Base-by-base conservation (phyloP, 202 grass and related monocot genomes). In the Dendrocalamus latiflorus region DNA sequence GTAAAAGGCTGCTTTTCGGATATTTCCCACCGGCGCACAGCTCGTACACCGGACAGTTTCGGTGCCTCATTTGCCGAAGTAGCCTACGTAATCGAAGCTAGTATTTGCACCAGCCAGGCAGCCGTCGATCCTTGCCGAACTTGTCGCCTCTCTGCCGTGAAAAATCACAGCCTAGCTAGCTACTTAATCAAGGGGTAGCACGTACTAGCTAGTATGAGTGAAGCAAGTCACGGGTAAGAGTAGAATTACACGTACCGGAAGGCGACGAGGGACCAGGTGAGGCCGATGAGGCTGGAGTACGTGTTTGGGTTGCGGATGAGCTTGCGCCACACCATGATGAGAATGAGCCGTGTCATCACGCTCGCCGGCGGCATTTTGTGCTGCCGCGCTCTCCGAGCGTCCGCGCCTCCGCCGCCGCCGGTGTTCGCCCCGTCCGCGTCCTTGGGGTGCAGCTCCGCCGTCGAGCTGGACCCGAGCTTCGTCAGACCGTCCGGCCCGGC, bases 251-350 rank as follows among this genome's bases (percentile, higher is more conserved):
- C 82, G 53, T 87, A 97, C 95, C 95, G 85, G 89, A 95, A 99
- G 83, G 93, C 89, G 75, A 95, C 1, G 76, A 99, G 93, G 77
- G 96, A 99, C 96, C 96, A 99, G 72, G 82, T 36, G 56, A 99
- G 87, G 68, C 96, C 96, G 76, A 95, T 70, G 70, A 99, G 80
- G 80, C 96, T 99, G 65, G 96, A 95, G 72, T 99, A 99, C 45
- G 96, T 95, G 93, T 95, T 99, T 10, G 96, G 96, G 62, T 99
- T 99, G 68, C 96, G 90, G 51, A 95, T 95, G 21, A 99, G 91
- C 74, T 99, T 99, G 77, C 96, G 96, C 96, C 96, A 99, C 50
- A 99, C 96, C 96, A 99, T 99, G 83, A 99, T 95, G 17, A 99
- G 85, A 65, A 99, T 95, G n/a, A 99, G 93, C 21, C 96, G 83